Percentiles rank a stretch among this genome's conserved stretches.
Conservation (phyloP, 495 filamentous ascomycete genomes). For the Penicillium cataractarum region DNA sequence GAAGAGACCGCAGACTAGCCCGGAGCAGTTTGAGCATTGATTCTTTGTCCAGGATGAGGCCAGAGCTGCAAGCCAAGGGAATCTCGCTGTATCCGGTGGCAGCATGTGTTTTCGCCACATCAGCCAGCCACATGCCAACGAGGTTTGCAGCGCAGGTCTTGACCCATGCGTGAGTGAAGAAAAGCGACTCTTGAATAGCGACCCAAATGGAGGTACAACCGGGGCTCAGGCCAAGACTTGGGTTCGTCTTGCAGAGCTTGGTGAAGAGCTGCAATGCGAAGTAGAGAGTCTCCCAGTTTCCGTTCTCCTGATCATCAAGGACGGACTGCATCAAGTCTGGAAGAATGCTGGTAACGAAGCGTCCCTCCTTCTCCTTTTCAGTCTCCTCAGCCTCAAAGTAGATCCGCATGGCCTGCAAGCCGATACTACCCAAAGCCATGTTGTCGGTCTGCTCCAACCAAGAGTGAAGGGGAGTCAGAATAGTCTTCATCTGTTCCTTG, state of each 20-base stretch:
- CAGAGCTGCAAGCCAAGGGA: constrained; percentile 70
- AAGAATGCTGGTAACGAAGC: constrained; percentile 48
- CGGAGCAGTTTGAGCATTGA: constrained; percentile 69
- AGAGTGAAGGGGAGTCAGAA: constrained; percentile 67
- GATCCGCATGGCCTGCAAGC: constrained; percentile 77
- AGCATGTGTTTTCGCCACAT: constrained; percentile 68
- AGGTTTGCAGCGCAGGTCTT: constrained; percentile 77
- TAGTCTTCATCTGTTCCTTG: constrained; percentile 66
- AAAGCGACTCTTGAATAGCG: constrained; percentile 64
- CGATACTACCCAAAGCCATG: constrained; percentile 66
- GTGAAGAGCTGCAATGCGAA: constrained; percentile 69
- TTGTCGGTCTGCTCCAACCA: constrained; percentile 79
- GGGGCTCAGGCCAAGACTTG: constrained; percentile 60
- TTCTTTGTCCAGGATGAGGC: constrained; percentile 64
- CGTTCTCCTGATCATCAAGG: constrained; percentile 47
- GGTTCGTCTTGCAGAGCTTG: constrained; percentile 68
- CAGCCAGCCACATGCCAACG: constrained; percentile 74
- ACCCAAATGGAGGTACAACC: constrained; percentile 66
- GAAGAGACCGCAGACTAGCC: constrained; percentile 66
- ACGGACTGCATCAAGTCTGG: constrained; percentile 53
- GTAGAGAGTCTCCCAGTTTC: constrained; percentile 80
- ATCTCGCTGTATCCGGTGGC: constrained; percentile 54
- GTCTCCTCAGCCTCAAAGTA: constrained; percentile 73
- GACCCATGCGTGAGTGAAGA: constrained; percentile 73
- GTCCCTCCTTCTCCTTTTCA: constrained; percentile 64